These are phyloP conservation scores for Astrephomene gubernaculifera DNA, from an alignment of 139 green algal genomes.

Conservation along the genomic window DNA sequence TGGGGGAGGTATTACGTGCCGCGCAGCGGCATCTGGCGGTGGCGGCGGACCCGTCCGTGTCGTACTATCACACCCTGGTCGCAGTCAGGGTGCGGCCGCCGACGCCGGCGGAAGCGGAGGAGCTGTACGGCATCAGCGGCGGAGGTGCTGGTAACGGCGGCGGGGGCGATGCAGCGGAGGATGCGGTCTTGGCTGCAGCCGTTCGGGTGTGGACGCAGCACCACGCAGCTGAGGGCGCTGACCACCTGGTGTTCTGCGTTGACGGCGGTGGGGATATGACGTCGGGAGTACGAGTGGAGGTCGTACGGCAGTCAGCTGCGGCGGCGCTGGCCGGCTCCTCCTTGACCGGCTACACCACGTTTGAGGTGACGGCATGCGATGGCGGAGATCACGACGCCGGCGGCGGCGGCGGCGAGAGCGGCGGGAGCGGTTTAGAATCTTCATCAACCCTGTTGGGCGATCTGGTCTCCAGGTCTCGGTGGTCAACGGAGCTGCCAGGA, in stretches of 20 bases:
- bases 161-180: background rate
- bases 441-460: too few species aligned
- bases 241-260: conserved; percentile 23
- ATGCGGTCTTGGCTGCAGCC: background rate
- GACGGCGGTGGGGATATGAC: background rate
- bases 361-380: background rate
- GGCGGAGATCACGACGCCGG: background rate
- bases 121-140: conserved; percentile 18
- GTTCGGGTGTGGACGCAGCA: conserved; percentile 16
- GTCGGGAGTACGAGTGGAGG: background rate
- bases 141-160: too few species aligned
- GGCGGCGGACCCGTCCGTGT: conserved; percentile 3
- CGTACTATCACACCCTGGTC: conserved; percentile 13
- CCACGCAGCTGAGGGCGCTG: background rate
- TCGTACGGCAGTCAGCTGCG: background rate
- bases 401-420: background rate
- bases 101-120: background rate
- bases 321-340: background rate
- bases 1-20: background rate
- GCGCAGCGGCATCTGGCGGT: background rate
- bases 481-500: background rate
- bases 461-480: background rate
- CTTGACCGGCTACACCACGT: background rate
- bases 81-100: background rate
- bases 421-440: too few species aligned